Evolutionary conservation across 139 green algal genomes (phyloP), one percentile per base, ranked within the genome.

Genomic region (Coelastrella sp.): DNA sequence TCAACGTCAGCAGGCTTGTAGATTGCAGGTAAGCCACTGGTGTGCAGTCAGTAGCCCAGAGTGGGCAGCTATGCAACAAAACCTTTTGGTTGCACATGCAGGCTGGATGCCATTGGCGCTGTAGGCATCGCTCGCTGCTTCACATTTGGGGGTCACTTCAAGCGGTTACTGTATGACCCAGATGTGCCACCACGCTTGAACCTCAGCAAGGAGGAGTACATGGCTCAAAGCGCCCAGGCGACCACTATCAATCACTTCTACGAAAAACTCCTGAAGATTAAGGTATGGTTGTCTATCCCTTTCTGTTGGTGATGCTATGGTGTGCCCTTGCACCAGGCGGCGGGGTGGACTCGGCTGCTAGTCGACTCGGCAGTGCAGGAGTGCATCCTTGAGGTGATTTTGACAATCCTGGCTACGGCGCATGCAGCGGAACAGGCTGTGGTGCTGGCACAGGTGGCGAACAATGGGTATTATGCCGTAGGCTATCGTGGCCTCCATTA

Each of bases 191-290:
- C 94, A 0, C 88, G 94, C 2, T 20, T 88, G 6, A 57, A 86
- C 0, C 89, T 97, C 11, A 97, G 88, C 19, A 94, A 93, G 80
- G 85, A 95, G 90, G 56, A 92, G 65, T 98, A 98, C 94, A 95
- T 91, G 61, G n/a, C 91, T 66, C 23, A 73, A 3, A 65, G 59
- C 5, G 23, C 61, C 14, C 71, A 94, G 82, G 65, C 92, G 64
- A 98, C 96, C 32, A 97, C 95, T 20, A 93, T 98, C 73, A 97
- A 97, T 83, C 96, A 98, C 86, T 98, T 98, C 66, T 89, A 97
- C 82, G 95, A 98, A 86, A 98, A 98, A 93, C 91, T 97, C 78
- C 92, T 97, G 13, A 95, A 93, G 75, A 92, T 98, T 2, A 96
- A 96, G 93, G 95, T 92, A 47, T 47, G 32, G 32, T 47, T 47